Evolutionary conservation across 768 basidiomycete genomes (phyloP), one percentile per base, ranked within the genome.

Genomic region (Tulasnella sp.): DNA sequence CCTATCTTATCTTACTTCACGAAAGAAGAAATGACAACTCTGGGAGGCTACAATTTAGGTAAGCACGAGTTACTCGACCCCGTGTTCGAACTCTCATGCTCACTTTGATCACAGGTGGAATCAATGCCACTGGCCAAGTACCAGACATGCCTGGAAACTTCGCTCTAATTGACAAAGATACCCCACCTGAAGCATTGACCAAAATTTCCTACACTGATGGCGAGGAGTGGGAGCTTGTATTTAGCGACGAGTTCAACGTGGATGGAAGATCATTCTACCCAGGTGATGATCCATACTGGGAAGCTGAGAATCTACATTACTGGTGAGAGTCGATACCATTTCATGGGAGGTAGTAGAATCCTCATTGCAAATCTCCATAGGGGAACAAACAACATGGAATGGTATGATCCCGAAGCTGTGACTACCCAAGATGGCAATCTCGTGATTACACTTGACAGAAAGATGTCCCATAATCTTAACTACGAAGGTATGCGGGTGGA

Each of bases 201-300:
- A 70, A 70, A 32, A 58, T 64, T 5, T 76, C 78, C 4, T 78
- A 73, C 57, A 59, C 63, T 16, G 71, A 80, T 58, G 72, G 80
- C 20, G 66, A 68, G 8, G 65, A 72, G 57, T 79, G 64, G 76
- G 79, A 59, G 50, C 72, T 93, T 10, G 78, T 89, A 3, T 91
- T 88, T 64, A 86, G 83, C 34, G 89, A 92, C 64, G 90, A 92
- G 64, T 92, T 92, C 66, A 79, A 92, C 53, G 68, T 67, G 6
- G 78, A 82, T 4, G 81, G 83, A 13, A 76, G 90, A 32, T 75
- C 81, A 0, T 91, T 91, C 63, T 87, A 82, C 63, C 80, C 80
- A 43, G 87, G 86, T 50, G 86, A 91, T 62, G 89, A 92, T 64
- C 83, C 88, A 5, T 90, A 81, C 62, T 88, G 86, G 86, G 85